phyloP scores from a whole-genome alignment of 805 yeast species.

The Schwanniomyces vanrijiae region DNA sequence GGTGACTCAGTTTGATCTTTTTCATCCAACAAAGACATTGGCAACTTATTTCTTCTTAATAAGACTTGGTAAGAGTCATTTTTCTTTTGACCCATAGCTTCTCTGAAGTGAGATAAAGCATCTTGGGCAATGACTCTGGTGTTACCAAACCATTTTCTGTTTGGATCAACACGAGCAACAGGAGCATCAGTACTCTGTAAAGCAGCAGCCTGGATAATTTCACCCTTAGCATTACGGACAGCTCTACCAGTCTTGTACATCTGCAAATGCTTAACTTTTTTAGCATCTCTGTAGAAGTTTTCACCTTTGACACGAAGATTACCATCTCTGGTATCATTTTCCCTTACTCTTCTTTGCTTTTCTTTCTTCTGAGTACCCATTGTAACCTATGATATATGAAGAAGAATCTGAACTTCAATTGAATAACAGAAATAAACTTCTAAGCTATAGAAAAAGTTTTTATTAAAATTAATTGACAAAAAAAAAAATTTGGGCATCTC shows the following conservation, averaged over 20 bases:
- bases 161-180: conserved; percentile 91
- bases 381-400: conserved; percentile 4
- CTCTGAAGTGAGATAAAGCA: conserved; percentile 90
- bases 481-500: background rate
- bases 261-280: conserved; percentile 81
- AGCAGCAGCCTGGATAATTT: conserved; percentile 80
- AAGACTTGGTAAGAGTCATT: conserved; percentile 83
- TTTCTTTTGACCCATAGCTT: conserved; percentile 84
- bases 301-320: conserved; percentile 95
- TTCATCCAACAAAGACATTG: conserved; percentile 93
- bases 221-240: conserved; percentile 82
- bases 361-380: conserved; percentile 97
- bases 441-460: background rate
- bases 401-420: background rate
- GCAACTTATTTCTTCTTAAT: conserved; percentile 84
- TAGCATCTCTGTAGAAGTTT: conserved; percentile 92
- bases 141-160: conserved; percentile 96
- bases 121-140: conserved; percentile 97
- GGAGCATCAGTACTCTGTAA: conserved; percentile 88
- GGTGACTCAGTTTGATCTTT: conserved; percentile 77
- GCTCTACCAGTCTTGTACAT: conserved; percentile 95
- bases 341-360: conserved; percentile 79
- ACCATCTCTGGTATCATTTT: conserved; percentile 81
- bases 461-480: background rate
- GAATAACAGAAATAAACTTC: background rate